phyloP scores from a whole-genome alignment of 768 basidiomycete species.

The Daedalea quercina region DNA sequence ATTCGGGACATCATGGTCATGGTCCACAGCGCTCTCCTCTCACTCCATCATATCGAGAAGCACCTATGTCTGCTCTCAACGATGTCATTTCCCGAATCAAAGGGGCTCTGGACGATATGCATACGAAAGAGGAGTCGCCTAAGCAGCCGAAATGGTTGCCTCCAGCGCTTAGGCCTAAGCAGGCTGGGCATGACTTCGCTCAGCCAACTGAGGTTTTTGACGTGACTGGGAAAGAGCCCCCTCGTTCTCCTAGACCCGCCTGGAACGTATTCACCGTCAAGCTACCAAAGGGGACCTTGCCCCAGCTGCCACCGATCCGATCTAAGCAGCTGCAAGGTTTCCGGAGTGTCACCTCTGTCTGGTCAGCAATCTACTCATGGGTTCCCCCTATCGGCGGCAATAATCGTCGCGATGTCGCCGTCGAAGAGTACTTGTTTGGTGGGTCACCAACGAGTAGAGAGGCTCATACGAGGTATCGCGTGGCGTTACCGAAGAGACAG shows the following conservation, averaged over 20 bases:
- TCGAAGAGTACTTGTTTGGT: conserved; percentile 62
- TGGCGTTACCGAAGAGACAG: conserved; percentile 29
- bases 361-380: conserved; percentile 65
- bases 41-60: conserved; percentile 35
- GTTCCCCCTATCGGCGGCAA: conserved; percentile 65
- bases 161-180: conserved; percentile 17
- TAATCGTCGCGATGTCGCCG: conserved; percentile 49
- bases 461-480: conserved; percentile 24
- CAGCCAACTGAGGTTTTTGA: conserved; percentile 18
- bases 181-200: conserved; percentile 5
- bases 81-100: conserved; percentile 85
- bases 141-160: conserved; percentile 22
- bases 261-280: conserved; percentile 21
- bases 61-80: conserved; percentile 67
- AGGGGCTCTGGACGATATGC: conserved; percentile 69
- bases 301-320: conserved; percentile 28
- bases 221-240: conserved; percentile 19
- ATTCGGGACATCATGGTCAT: not conserved
- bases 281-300: conserved; percentile 39
- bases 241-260: conserved; percentile 18
- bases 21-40: conserved; percentile 13
- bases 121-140: conserved; percentile 31
- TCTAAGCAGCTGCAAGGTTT: conserved; percentile 40
- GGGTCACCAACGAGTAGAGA: conserved; percentile 30
- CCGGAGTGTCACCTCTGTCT: conserved; percentile 33